These are phyloP conservation scores for Herpetospermum pedunculosum DNA, from an alignment of 306 rosid genomes.

Conservation along the genomic window DNA sequence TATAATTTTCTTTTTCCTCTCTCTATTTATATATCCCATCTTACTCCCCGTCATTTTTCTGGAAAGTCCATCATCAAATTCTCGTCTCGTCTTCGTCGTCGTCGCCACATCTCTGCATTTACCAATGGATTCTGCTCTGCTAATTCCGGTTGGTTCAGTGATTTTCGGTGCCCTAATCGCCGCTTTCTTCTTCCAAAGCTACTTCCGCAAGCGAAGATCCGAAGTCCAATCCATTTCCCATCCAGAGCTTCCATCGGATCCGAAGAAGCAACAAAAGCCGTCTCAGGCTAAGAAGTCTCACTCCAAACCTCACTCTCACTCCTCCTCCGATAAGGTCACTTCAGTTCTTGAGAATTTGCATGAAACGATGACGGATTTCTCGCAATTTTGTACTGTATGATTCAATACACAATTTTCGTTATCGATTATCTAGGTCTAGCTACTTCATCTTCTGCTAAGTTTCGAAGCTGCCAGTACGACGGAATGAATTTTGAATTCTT, in stretches of 20 bases:
- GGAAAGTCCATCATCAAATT: background rate
- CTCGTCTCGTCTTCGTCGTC: background rate
- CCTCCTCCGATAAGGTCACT: constrained; percentile 68
- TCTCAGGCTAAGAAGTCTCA: constrained; percentile 48
- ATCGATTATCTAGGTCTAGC: constrained; percentile 4
- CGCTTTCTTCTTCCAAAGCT: constrained; percentile 43
- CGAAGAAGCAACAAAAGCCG: constrained; percentile 37
- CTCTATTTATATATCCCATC: background rate
- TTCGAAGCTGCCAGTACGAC: background rate
- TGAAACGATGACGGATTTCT: background rate
- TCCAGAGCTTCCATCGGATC: constrained; percentile 40
- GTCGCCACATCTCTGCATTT: background rate
- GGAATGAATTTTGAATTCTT: background rate
- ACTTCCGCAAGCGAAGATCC: constrained; percentile 58
- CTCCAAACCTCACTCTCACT: constrained; percentile 43
- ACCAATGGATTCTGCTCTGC: constrained; percentile 56
- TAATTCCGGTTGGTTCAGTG: constrained; percentile 37
- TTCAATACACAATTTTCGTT: background rate
- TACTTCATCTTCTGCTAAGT: background rate
- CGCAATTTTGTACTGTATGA: background rate
- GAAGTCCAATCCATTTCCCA: constrained; percentile 60
- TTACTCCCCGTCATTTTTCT: background rate
- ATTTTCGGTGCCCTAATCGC: constrained; percentile 66
- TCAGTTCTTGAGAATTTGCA: background rate
- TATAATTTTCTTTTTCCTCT: background rate